Evolutionary conservation across 371 early-diverging fungal species (phyloP).

Genomic region (Saksenaea vasiformis): DNA sequence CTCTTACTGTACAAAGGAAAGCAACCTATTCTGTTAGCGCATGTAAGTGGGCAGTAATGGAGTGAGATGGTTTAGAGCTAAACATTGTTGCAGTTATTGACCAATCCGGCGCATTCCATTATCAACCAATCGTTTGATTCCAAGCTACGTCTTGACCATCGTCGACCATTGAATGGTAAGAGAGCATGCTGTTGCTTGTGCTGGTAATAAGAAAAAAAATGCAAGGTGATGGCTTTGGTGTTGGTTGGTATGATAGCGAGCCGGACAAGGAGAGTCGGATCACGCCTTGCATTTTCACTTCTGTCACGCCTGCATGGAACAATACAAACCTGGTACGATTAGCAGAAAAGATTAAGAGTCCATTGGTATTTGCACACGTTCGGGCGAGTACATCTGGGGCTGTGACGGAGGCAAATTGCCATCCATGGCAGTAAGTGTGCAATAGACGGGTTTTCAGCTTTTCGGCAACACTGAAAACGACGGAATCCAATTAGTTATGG

Average conservation of each 20-base stretch:
- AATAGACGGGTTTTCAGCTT: background rate
- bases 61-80: background rate
- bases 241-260: slow-evolving; percentile 77
- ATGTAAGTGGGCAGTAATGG: slow-evolving; percentile 37
- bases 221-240: slow-evolving; percentile 84
- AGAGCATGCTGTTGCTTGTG: background rate
- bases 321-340: slow-evolving; percentile 78
- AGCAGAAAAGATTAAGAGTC: slow-evolving; percentile 79
- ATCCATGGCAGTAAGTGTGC: slow-evolving; percentile 66
- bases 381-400: slow-evolving; percentile 80
- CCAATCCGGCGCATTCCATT: slow-evolving; percentile 82
- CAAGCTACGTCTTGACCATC: slow-evolving; percentile 64
- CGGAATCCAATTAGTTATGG: slow-evolving; percentile 52
- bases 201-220: background rate
- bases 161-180: slow-evolving; percentile 74
- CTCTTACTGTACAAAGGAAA: slow-evolving; percentile 77
- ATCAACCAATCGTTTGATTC: slow-evolving; percentile 83
- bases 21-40: slow-evolving; percentile 73
- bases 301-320: slow-evolving; percentile 88
- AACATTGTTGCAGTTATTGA: slow-evolving; percentile 47
- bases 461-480: background rate
- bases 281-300: slow-evolving; percentile 85
- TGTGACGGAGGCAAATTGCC: slow-evolving; percentile 84
- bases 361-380: slow-evolving; percentile 85
- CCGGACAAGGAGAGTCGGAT: slow-evolving; percentile 36